Percentiles rank a stretch among this genome's conserved stretches.
These are phyloP conservation scores for Punctularia strigosozonata DNA, from an alignment of 768 basidiomycete genomes.

Conservation along the genomic window DNA sequence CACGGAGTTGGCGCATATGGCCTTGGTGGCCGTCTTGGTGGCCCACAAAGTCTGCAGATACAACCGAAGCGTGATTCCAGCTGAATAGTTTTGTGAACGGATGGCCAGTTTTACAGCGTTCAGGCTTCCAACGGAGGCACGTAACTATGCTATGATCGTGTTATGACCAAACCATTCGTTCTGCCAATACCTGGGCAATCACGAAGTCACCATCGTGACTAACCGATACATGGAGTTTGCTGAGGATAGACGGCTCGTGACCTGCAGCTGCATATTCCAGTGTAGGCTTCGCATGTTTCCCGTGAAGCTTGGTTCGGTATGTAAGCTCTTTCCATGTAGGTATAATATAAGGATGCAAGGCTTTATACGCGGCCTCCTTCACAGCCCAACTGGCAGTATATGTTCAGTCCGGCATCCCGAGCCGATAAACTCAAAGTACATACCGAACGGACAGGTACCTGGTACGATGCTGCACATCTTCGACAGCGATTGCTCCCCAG, in stretches of 20 bases:
- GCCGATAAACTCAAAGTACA: conserved; percentile 9
- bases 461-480: conserved; percentile 16
- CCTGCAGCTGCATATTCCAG: conserved; percentile 18
- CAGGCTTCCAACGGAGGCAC: too few relatives aligned
- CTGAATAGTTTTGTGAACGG: background rate
- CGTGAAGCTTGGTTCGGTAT: conserved; percentile 23
- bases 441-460: conserved; percentile 68
- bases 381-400: conserved; percentile 51
- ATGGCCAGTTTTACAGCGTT: too few relatives aligned
- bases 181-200: conserved; percentile 53
- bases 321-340: conserved; percentile 72
- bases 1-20: conserved; percentile 31
- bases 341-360: conserved; percentile 47
- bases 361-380: conserved; percentile 85
- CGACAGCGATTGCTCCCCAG: conserved; percentile 25
- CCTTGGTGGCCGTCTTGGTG: conserved; percentile 41
- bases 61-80: background rate
- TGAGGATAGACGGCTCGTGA: conserved; percentile 11
- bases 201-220: conserved; percentile 80
- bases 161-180: conserved; percentile 15
- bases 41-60: conserved; percentile 24
- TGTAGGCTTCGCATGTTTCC: conserved; percentile 25
- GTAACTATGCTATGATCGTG: background rate
- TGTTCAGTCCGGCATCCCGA: conserved; percentile 3
- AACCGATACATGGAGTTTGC: conserved; percentile 52